phyloP scores from a whole-genome alignment of 441 rosid species.

The Eutrema salsugineum region DNA sequence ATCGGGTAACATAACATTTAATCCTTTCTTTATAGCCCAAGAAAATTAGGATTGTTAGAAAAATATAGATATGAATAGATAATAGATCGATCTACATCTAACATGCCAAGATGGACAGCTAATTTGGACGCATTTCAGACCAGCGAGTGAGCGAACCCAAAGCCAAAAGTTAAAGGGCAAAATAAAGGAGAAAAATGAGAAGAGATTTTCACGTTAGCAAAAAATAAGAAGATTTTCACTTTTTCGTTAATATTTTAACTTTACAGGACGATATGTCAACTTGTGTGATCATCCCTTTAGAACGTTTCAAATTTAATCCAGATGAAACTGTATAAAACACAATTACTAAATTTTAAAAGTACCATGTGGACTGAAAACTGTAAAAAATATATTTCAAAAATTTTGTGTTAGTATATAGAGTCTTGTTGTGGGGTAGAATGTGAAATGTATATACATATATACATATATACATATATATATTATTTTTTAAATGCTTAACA shows the following conservation, averaged over 20 bases:
- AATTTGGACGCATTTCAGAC: constrained; percentile 20
- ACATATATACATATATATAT: too few relatives aligned
- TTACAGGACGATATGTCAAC: constrained; percentile 31
- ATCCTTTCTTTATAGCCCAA: constrained; percentile 14
- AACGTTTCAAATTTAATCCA: neutral
- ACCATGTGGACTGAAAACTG: neutral
- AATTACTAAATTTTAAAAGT: neutral
- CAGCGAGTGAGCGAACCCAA: too few relatives aligned
- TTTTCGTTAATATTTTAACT: neutral
- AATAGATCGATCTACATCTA: constrained; percentile 29
- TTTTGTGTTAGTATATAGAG: too few relatives aligned
- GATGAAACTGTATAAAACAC: neutral
- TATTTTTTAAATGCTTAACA: too few relatives aligned
- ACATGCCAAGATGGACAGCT: constrained; percentile 19
- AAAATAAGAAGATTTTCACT: neutral
- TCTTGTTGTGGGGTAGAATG: too few relatives aligned
- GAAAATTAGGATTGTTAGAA: neutral
- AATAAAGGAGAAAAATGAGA: neutral
- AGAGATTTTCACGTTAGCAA: constrained; percentile 2
- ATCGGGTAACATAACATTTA: constrained; percentile 34
- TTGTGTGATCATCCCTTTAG: neutral
- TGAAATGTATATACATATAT: too few relatives aligned
- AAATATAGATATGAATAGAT: neutral
- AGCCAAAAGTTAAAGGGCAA: neutral
- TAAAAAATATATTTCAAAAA: too few relatives aligned